These are phyloP conservation scores for Saccharomyces hybrid DNA, from an alignment of 1,139 yeast genomes.

Conservation along the genomic window DNA sequence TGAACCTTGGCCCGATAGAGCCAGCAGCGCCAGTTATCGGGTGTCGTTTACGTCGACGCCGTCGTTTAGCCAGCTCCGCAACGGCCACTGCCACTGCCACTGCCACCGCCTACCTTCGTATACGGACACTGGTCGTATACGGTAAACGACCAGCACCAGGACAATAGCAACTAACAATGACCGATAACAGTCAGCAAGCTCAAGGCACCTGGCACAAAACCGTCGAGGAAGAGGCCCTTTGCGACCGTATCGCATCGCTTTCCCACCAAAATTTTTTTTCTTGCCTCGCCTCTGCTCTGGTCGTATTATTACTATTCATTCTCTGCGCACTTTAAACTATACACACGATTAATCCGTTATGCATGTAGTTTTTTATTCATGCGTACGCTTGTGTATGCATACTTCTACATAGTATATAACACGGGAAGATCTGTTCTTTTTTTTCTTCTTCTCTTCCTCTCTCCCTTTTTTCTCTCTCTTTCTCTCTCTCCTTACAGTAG, in stretches of 20 bases:
- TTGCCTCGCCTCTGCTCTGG: neutral
- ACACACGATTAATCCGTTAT: neutral
- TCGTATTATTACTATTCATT: neutral
- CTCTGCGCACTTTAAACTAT: neutral
- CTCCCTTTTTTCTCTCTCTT: neutral
- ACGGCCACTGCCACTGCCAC: neutral
- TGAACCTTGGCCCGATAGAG: neutral
- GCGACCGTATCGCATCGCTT: conserved; percentile 1
- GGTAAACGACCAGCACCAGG: neutral
- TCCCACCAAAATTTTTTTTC: neutral
- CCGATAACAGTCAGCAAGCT: conserved; percentile 1
- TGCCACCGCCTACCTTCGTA: neutral
- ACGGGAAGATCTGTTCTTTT: neutral
- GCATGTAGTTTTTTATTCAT: neutral
- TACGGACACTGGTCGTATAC: neutral
- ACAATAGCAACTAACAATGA: neutral
- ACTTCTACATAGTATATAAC: neutral
- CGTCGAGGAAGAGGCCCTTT: neutral
- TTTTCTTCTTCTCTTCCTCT: neutral
- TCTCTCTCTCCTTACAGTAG: neutral
- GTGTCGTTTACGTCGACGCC: neutral
- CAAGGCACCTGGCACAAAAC: conserved; percentile 1
- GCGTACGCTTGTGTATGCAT: neutral
- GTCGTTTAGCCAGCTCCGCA: neutral
- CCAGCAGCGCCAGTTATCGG: neutral